Percentiles rank a stretch among this genome's conserved stretches.
phyloP scores from a whole-genome alignment of 2,329 filamentous ascomycete genomes.

The Corniculantispora saksenae region DNA sequence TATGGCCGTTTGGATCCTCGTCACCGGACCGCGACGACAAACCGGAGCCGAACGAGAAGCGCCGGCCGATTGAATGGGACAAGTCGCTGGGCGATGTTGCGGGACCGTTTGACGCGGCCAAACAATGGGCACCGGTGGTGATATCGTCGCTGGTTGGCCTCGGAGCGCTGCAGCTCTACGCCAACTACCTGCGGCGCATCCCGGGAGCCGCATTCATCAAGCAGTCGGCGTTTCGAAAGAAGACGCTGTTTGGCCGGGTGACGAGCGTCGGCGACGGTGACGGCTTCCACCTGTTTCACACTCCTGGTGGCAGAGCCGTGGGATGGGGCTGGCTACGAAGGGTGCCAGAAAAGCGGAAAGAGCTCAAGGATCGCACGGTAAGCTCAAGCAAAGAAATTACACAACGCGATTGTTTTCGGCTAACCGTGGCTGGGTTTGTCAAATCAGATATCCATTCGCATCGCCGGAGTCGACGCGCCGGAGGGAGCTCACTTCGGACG shows the following conservation, averaged over 20 bases:
- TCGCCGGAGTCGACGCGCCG: conserved; percentile 91
- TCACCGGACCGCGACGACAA: conserved; percentile 25
- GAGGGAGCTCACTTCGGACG: conserved; percentile 91
- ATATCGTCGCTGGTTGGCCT: conserved; percentile 40
- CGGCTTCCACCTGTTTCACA: conserved; percentile 92
- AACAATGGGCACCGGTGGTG: conserved; percentile 42
- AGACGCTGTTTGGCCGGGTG: conserved; percentile 80
- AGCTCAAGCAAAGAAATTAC: conserved; percentile 27
- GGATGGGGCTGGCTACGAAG: conserved; percentile 92
- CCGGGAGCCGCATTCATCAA: conserved; percentile 75
- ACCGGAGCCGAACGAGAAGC: conserved; percentile 24
- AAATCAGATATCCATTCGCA: conserved; percentile 75
- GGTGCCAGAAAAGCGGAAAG: conserved; percentile 68
- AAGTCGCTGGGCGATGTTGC: conserved; percentile 35
- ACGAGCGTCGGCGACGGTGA: conserved; percentile 96
- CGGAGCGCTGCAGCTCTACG: conserved; percentile 58
- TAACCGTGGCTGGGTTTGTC: neutral
- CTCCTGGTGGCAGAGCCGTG: conserved; percentile 79
- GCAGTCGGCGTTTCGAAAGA: conserved; percentile 70
- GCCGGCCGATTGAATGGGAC: conserved; percentile 40
- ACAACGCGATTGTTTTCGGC: neutral
- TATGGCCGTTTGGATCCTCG: conserved; percentile 42
- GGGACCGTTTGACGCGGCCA: conserved; percentile 36
- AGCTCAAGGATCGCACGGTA: conserved; percentile 78
- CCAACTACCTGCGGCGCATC: conserved; percentile 79